phyloP scores from a whole-genome alignment of 495 filamentous ascomycete species.

The Xylaria grammica region DNA sequence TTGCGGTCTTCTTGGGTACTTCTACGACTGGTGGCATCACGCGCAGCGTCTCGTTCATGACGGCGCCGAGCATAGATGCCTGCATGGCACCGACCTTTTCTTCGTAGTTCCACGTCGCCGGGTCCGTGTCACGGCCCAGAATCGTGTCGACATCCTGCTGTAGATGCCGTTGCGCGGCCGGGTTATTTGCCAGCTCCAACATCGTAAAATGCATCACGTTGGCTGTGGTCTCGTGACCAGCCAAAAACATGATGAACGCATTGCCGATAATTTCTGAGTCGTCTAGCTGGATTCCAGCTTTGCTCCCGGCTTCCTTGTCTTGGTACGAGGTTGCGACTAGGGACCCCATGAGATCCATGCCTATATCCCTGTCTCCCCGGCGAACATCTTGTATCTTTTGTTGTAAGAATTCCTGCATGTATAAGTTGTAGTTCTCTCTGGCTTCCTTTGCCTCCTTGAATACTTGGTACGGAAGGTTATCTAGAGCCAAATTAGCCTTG shows the following conservation, averaged over 20 bases:
- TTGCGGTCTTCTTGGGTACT: conserved; percentile 64
- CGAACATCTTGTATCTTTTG: conserved; percentile 58
- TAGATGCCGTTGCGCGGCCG: conserved; percentile 59
- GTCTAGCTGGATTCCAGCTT: conserved; percentile 41
- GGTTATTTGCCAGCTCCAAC: conserved; percentile 64
- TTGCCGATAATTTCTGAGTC: conserved; percentile 71
- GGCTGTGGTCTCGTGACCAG: conserved; percentile 75
- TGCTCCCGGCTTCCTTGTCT: conserved; percentile 24
- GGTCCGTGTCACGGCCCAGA: conserved; percentile 52
- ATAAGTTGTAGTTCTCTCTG: conserved; percentile 64
- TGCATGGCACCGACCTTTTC: conserved; percentile 59
- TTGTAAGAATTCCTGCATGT: conserved; percentile 67
- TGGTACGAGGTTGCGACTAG: conserved; percentile 55
- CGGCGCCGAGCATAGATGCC: conserved; percentile 66
- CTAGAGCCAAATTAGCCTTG: conserved; percentile 10
- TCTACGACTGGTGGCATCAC: conserved; percentile 64
- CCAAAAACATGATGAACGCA: conserved; percentile 72
- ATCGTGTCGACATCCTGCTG: conserved; percentile 66
- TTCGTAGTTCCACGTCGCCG: conserved; percentile 67
- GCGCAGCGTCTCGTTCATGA: conserved; percentile 71
- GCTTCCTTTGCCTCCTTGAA: conserved; percentile 54
- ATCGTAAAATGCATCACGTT: conserved; percentile 69
- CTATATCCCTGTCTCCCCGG: conserved; percentile 50
- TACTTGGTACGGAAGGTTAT: conserved; percentile 56
- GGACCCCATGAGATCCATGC: conserved; percentile 70